Base-by-base conservation (phyloP, 2,329 filamentous ascomycete species). In the Phialophora chinensis region DNA sequence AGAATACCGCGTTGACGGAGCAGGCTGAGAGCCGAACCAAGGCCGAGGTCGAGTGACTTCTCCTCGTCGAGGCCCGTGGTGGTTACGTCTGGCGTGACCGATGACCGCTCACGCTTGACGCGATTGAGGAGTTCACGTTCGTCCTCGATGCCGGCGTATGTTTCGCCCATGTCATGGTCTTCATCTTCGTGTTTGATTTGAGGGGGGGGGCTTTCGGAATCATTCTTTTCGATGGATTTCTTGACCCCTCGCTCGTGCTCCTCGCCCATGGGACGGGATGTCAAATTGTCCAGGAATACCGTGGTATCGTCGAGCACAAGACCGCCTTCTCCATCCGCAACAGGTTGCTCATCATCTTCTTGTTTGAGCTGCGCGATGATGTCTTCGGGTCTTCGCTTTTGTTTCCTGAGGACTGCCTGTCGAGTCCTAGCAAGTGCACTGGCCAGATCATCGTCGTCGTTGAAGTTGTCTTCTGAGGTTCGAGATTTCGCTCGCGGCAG, bases 251-350 rank as follows among this genome's bases (percentile, higher is more conserved):
- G 60, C 60, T 62, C 54, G 20, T 44, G 56, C 42, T 78, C 84
- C 74, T 85, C 79, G 78, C 90, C 80, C 75, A 85, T 80, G 11
- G 84, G 78, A 66, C 90, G 90, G 3, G 71, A 68, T 75, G 90
- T 90, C 63, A 99, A 80, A 62, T 92, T 92, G 29, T 93, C 90
- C 33, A 99, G 91, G 73, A 99, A 99, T 73, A 97, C 93, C 0
- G 93, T 93, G 0, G 94, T 97, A 75, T 97, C 95, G 67, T 97
- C 94, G 65, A 99, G 93, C n/a, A 97, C 86, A 1, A 99, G 82
- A 1, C 93, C 94, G 1, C 82, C 82, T 7, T 74, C 76, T 57
- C 74, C 78, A n/a, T 79, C 75, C 10, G 81, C 79, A 1, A 80
- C 81, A 60, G 82, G 82, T 2, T 79, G 80, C 0, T 81, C 81